Percentiles rank a stretch among this genome's conserved stretches.
Conservation (phyloP, 495 filamentous ascomycete genomes). For the Penicillium simplicissimum region DNA sequence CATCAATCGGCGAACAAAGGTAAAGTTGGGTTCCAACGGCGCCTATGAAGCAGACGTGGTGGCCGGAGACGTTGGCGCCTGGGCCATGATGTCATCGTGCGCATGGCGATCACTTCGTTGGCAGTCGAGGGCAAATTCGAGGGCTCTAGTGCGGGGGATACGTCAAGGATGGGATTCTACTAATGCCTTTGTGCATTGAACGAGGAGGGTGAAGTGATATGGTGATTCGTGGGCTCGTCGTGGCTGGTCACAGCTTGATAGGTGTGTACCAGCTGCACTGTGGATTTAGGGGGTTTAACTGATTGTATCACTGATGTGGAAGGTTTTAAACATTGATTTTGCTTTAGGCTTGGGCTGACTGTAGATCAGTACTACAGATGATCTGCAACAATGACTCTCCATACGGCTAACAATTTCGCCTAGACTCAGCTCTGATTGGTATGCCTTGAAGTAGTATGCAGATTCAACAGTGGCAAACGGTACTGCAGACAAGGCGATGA, state of each 20-base stretch:
- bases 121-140: background rate
- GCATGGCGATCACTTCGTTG: background rate
- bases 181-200: background rate
- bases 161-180: background rate
- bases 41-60: background rate
- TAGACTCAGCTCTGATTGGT: background rate
- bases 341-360: background rate
- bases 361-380: background rate
- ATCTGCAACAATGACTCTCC: background rate
- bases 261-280: background rate
- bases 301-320: background rate
- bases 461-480: background rate
- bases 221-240: background rate
- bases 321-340: background rate
- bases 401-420: background rate
- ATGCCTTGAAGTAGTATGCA: background rate
- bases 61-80: background rate
- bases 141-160: background rate
- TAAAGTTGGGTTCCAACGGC: slow-evolving; percentile 9
- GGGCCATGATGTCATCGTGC: slow-evolving; percentile 14
- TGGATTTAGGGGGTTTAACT: background rate
- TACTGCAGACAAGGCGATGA: background rate
- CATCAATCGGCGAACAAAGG: background rate
- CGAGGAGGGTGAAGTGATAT: background rate
- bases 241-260: background rate